Conservation (phyloP, 2,329 filamentous ascomycete genomes). For the Colletotrichum sublineola region DNA sequence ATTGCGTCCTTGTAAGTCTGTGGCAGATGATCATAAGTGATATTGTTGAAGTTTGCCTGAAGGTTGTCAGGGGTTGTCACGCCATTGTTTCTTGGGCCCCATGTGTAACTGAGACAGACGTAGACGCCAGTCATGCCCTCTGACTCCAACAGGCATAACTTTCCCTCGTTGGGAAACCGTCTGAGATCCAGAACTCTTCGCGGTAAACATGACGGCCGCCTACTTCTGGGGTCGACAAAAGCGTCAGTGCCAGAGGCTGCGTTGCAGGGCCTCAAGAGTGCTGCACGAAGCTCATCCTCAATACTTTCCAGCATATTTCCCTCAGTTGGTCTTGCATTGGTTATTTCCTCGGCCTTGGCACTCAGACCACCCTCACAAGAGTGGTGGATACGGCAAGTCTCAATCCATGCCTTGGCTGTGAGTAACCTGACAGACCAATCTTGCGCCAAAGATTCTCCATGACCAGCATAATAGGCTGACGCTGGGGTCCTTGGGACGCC, state of each 20-base stretch:
- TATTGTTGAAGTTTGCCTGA: not conserved
- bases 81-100: not conserved
- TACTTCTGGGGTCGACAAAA: fast-evolving
- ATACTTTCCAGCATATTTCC: not conserved
- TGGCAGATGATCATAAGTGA: not conserved
- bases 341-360: not conserved
- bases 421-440: not conserved
- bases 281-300: no score
- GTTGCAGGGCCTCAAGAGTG: not conserved
- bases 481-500: not conserved
- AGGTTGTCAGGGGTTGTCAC: not conserved
- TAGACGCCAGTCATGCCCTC: not conserved
- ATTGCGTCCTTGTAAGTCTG: slow-evolving; percentile 13
- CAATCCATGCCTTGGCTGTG: not conserved
- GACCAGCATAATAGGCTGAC: fast-evolving
- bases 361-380: not conserved
- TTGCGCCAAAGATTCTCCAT: not conserved
- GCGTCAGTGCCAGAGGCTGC: no score
- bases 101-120: slow-evolving; percentile 2
- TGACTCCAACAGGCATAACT: not conserved
- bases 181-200: not conserved
- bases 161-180: not conserved
- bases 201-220: not conserved
- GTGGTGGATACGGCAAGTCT: not conserved
- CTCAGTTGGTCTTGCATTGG: no score